phyloP scores from a whole-genome alignment of 1,284 basidiomycete species.

The Hypsizygus ulmarius region DNA sequence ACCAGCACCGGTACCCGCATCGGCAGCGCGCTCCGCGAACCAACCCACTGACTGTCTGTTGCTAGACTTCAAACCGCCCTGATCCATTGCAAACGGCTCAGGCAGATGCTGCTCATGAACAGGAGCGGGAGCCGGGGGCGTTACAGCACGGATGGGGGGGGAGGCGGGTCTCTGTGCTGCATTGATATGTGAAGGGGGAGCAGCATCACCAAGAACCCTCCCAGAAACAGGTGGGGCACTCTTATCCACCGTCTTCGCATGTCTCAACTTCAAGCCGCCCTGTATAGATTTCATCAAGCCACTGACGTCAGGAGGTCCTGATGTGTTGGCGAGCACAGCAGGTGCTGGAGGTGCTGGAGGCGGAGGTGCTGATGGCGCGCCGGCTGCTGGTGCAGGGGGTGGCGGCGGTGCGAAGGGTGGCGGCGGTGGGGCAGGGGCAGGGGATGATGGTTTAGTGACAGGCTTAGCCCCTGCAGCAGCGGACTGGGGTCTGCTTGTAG shows the following conservation, averaged over 20 bases:
- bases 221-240: constrained; percentile 72
- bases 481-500: constrained; percentile 47
- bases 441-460: constrained; percentile 32
- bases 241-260: constrained; percentile 83
- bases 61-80: constrained; percentile 27
- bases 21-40: constrained; percentile 86
- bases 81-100: constrained; percentile 28
- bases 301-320: constrained; percentile 48
- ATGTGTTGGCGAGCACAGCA: constrained; percentile 36
- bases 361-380: constrained; percentile 9
- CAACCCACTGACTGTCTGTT: constrained; percentile 89
- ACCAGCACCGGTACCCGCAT: constrained; percentile 42
- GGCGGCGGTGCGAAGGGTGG: constrained; percentile 35
- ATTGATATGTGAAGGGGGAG: constrained; percentile 73
- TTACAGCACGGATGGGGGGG: constrained; percentile 27
- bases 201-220: constrained; percentile 72
- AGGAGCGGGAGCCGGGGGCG: constrained; percentile 22
- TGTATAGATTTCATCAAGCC: constrained; percentile 85
- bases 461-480: constrained; percentile 27
- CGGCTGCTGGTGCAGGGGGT: constrained; percentile 27
- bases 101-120: constrained; percentile 11
- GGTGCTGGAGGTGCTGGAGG: constrained; percentile 33
- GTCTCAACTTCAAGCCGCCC: constrained; percentile 72
- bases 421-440: constrained; percentile 31
- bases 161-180: constrained; percentile 43